Evolutionary conservation across 768 basidiomycete genomes (phyloP), one percentile per base, ranked within the genome.

Genomic region (Phlegmacium glaucopus): DNA sequence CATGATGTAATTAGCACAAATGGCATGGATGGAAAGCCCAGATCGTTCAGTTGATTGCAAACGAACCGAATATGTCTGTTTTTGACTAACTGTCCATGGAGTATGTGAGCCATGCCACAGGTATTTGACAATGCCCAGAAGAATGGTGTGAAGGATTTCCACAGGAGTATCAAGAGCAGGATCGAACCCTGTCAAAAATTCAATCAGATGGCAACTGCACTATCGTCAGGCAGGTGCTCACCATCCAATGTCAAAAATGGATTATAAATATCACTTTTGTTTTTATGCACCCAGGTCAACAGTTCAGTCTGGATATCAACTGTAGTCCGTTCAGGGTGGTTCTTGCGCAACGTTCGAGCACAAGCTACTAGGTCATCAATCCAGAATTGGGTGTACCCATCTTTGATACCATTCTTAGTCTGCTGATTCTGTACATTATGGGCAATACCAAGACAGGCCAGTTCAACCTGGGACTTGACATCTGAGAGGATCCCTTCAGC

Each of bases 331-430:
- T 12, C 11, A 6, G 51, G 55, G 12, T 30, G 6, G 0, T n/a
- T 27, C 4, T 6, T 17, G 26, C 49, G 43, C 16, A n/a, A n/a
- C n/a, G 46, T 45, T 2, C 44, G 52, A 0, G 49, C 47, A 29
- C 57, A 47, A 28, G 47, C 11, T 1, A 68, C 34, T 3, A 67
- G 49, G 2, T 53, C 46, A 3, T 66, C 59, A 44, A 72, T 66
- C 64, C 64, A 69, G 26, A 58, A 42, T 42, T 69, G 58, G 0
- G 66, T 54, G 9, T 63, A 50, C 28, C 52, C 56, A 35, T 72
- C 70, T 38, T 72, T 72, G 9, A 61, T 56, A 8, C 69, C 69
- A 0, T 62, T 62, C 0, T 50, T 45, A 2, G 55, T 64, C 42
- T 70, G 66, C 15, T 48, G 27, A 1, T 54, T 49, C 4, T 46